Conservation (phyloP, 352 stramenopile genomes). For the Phytophthora pseudosyringae region DNA sequence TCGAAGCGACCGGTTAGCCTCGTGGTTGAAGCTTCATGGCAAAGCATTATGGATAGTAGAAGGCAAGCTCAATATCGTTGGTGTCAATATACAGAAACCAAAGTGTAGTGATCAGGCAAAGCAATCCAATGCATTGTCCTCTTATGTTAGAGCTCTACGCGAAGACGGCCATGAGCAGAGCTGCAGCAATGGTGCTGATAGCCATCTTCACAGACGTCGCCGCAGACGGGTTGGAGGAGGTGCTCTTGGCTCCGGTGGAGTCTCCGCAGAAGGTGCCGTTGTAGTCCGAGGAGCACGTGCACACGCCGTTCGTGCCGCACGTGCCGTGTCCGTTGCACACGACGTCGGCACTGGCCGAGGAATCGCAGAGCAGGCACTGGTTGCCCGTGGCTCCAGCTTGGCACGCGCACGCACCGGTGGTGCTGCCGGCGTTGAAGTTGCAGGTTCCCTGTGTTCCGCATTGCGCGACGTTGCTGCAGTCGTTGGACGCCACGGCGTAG, state of each 20-base stretch:
- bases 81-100: too few relatives aligned
- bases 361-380: slow-evolving; percentile 73
- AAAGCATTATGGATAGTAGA: too few relatives aligned
- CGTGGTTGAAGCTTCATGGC: neutral
- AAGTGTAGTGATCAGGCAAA: slow-evolving; percentile 27
- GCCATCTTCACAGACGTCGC: slow-evolving; percentile 19
- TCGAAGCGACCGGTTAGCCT: slow-evolving; percentile 44
- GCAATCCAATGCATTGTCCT: slow-evolving; percentile 17
- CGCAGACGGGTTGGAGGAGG: slow-evolving; percentile 17
- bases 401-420: slow-evolving; percentile 56
- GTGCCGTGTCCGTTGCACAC: slow-evolving; percentile 63
- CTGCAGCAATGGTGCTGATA: slow-evolving; percentile 19
- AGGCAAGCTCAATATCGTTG: too few relatives aligned
- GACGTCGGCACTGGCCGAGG: slow-evolving; percentile 24
- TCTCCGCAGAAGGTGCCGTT: slow-evolving; percentile 66
- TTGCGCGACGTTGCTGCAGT: slow-evolving; percentile 76
- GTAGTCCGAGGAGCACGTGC: slow-evolving; percentile 66
- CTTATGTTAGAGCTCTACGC: slow-evolving; percentile 21
- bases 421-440: slow-evolving; percentile 32
- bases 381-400: slow-evolving; percentile 56
- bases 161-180: slow-evolving; percentile 36
- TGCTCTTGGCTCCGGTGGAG: slow-evolving; percentile 20
- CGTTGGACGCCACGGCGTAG: slow-evolving; percentile 56
- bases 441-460: slow-evolving; percentile 69
- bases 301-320: slow-evolving; percentile 50